Conservation (phyloP, 192 early-diverging fungal species). For the Phlyctochytrium planicorne region DNA sequence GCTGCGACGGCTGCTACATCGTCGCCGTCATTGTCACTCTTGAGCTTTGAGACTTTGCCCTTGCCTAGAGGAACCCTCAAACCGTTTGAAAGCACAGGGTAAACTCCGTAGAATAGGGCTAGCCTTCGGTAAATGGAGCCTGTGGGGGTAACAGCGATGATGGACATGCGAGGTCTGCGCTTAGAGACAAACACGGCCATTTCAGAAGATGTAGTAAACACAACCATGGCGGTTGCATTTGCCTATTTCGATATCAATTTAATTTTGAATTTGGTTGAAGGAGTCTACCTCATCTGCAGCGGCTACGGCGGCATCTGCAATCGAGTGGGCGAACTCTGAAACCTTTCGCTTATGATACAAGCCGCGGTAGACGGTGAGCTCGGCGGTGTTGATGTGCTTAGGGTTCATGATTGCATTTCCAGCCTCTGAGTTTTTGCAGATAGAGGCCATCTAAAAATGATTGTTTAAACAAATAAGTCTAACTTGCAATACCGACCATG, state of each 20-base stretch:
- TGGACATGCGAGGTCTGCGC: constrained; percentile 38
- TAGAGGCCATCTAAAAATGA: constrained; percentile 46
- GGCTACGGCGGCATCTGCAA: constrained; percentile 56
- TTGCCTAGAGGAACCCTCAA: constrained; percentile 9
- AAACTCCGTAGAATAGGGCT: constrained; percentile 39
- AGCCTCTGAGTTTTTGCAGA: constrained; percentile 48
- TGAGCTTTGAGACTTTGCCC: constrained; percentile 1
- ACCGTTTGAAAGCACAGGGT: constrained; percentile 38
- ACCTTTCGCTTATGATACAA: constrained; percentile 10
- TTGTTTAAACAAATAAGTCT: no score
- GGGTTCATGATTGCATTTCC: constrained; percentile 30
- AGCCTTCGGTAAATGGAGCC: constrained; percentile 40
- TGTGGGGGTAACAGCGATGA: constrained; percentile 51
- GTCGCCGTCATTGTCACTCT: constrained; percentile 7
- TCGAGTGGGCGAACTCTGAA: constrained; percentile 45
- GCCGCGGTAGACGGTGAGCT: not conserved
- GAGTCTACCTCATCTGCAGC: constrained; percentile 47
- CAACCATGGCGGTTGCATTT: constrained; percentile 45
- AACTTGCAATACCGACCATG: no score
- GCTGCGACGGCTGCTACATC: not conserved
- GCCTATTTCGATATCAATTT: constrained; percentile 19
- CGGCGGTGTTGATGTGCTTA: constrained; percentile 8
- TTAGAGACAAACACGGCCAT: constrained; percentile 47
- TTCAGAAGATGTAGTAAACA: constrained; percentile 40
- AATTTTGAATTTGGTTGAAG: no score